These are phyloP conservation scores for Odonthalia washingtoniensis DNA, from an alignment of 31 red algal species.

Conservation along the genomic window DNA sequence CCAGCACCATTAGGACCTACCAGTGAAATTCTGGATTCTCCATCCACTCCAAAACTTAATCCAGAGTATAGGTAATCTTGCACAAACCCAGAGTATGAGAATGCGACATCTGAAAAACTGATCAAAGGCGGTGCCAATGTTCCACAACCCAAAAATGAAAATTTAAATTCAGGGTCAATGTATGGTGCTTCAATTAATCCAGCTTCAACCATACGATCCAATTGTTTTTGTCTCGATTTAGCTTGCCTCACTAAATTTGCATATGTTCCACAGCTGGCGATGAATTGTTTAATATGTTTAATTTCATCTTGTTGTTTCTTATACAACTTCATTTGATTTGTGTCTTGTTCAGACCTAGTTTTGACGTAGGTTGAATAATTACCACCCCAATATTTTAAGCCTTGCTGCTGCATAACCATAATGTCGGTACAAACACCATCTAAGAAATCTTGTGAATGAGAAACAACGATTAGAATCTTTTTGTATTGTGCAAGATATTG, in stretches of 20 bases:
- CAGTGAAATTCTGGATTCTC: slow-evolving; percentile 88
- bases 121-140: slow-evolving; percentile 81
- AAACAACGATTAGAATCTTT: slow-evolving; percentile 94
- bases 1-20: slow-evolving; percentile 96
- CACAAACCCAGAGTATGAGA: slow-evolving; percentile 85
- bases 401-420: slow-evolving; percentile 91
- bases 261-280: slow-evolving; percentile 88
- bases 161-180: slow-evolving; percentile 75
- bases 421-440: slow-evolving; percentile 92
- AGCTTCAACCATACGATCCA: slow-evolving; percentile 91
- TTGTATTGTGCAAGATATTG: slow-evolving; percentile 87
- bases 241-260: slow-evolving; percentile 90
- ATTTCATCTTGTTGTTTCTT: slow-evolving; percentile 95
- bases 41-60: slow-evolving; percentile 93
- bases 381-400: slow-evolving; percentile 93
- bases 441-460: slow-evolving; percentile 92
- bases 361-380: slow-evolving; percentile 91
- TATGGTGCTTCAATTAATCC: slow-evolving; percentile 75
- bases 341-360: slow-evolving; percentile 86
- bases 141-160: slow-evolving; percentile 77
- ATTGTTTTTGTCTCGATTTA: slow-evolving; percentile 90
- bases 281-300: slow-evolving; percentile 89
- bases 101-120: slow-evolving; percentile 88
- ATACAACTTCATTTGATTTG: slow-evolving; percentile 84
- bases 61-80: slow-evolving; percentile 84